Base-by-base conservation (phyloP, 2,329 filamentous ascomycete species). In the Myriosclerotinia curreyana region DNA sequence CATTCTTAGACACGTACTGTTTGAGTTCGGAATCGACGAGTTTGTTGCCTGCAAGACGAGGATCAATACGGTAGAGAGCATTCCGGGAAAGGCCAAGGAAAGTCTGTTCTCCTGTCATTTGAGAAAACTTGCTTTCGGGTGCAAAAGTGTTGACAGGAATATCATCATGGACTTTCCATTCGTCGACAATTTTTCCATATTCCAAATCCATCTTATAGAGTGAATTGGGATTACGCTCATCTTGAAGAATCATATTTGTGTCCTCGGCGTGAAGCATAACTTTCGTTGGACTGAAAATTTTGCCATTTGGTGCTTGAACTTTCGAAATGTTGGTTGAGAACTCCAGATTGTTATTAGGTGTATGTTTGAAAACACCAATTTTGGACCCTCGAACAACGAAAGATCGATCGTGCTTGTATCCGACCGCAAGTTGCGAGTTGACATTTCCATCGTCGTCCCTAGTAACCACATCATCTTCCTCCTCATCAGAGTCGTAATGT, bases 351-450 rank as follows among this genome's bases (percentile, higher is more conserved):
- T 98, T 96, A 78, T 96, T 91, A 0, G 87, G 82, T 0, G 92
- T 96, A 74, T 99, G 95, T 77, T 96, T 98, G 84, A 99, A 99
- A 49, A 99, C 95, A 62, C 95, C 95, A 75, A 99, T 99, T 83
- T 98, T 97, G 71, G 93, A 95, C 40, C 95, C 95, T 68, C 95
- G 89, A 51, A 99, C 92, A 64, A 99, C 95, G 71, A 98, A 99
- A 0, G 95, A 98, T 66, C 95, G 86, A 75, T 99, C 95, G 69
- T 97, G 90, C 77, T 96, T 98, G 79, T 96, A 96, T 64, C 95
- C 95, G 60, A 99, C 95, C 15, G 95, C 95, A 62, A 99, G 83
- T 73, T 95, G 91, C 2, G 92, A 96, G 80, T 98, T 99, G 75
- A 92, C 84, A 72, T 96, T 93, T 50, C 89, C 89, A 70, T 95